Evolutionary conservation across 495 filamentous ascomycete genomes (phyloP).

Genomic region (Penicillium ucsense): DNA sequence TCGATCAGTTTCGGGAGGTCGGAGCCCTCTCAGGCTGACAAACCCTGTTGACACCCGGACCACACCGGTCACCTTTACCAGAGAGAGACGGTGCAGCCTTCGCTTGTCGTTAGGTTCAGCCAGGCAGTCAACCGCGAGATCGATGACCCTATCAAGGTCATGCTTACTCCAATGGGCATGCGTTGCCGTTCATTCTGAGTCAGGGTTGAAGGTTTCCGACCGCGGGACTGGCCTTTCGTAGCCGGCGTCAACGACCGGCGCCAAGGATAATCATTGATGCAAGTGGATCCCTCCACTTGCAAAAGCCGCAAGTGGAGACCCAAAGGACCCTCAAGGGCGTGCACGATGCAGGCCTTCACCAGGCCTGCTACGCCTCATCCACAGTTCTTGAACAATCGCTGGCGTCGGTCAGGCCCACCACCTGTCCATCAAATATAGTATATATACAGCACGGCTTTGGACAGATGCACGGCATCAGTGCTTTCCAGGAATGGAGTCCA

Average conservation of each 20-base stretch:
- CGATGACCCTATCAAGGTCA: background rate
- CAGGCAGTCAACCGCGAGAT: conserved; percentile 4
- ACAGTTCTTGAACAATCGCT: too few species aligned
- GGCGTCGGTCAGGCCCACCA: too few species aligned
- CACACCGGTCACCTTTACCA: too few species aligned
- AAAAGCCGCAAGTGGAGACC: conserved; percentile 10
- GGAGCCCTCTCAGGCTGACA: background rate
- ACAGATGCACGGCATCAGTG: too few species aligned
- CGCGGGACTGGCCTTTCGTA: conserved; percentile 9
- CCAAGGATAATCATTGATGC: background rate
- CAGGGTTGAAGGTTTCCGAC: background rate
- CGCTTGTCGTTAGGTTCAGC: background rate
- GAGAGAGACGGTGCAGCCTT: too few species aligned
- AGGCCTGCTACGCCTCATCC: too few species aligned
- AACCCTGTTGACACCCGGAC: background rate
- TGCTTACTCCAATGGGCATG: background rate
- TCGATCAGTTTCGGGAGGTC: too few species aligned
- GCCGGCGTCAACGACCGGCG: background rate
- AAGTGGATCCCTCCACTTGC: conserved; percentile 4
- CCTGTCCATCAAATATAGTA: too few species aligned
- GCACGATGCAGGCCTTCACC: conserved; percentile 15
- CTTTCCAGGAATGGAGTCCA: too few species aligned
- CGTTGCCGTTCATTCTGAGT: background rate
- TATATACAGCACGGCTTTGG: too few species aligned
- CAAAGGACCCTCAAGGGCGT: conserved; percentile 21